Conservation (phyloP, 139 green algal genomes). For the Ettlia oleoabundans region DNA sequence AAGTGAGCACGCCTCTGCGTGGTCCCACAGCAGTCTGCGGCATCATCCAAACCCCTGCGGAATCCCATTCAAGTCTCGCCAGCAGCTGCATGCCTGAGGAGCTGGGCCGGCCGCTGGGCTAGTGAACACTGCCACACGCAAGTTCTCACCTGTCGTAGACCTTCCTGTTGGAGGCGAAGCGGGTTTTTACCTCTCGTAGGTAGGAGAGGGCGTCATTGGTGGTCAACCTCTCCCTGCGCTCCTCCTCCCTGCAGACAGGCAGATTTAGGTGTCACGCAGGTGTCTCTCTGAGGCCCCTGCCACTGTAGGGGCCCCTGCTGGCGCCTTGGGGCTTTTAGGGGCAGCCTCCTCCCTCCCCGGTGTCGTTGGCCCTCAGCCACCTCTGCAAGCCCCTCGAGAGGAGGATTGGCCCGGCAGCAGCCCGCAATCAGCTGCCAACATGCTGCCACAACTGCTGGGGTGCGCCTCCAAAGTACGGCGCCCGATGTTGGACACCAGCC, state of each 20-base stretch:
- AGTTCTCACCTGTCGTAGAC: slow-evolving; percentile 56
- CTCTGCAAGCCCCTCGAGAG: not conserved
- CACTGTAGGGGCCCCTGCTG: not conserved
- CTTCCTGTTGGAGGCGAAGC: slow-evolving; percentile 54
- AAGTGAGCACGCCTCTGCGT: not conserved
- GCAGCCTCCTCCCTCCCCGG: not conserved
- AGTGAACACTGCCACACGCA: too few relatives aligned
- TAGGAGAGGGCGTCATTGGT: slow-evolving; percentile 86
- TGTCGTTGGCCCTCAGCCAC: not conserved
- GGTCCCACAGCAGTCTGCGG: too few relatives aligned
- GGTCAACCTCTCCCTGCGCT: slow-evolving; percentile 61
- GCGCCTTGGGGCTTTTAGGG: not conserved
- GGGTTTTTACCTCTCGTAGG: slow-evolving; percentile 83
- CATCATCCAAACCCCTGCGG: too few relatives aligned
- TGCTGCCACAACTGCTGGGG: slow-evolving; percentile 15
- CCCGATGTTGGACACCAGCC: not conserved
- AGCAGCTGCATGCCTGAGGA: too few relatives aligned
- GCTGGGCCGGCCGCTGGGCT: too few relatives aligned
- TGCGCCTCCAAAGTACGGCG: slow-evolving; percentile 16
- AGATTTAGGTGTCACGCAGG: not conserved
- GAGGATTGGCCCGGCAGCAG: not conserved
- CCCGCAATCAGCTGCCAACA: not conserved
- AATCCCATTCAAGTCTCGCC: too few relatives aligned
- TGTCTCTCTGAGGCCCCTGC: not conserved
- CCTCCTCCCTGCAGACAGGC: slow-evolving; percentile 1